A percentile compares a stretch with the other conserved stretches of the same genome.
Conservation (phyloP, 805 yeast genomes). For the Isabelozyma gotoi region DNA sequence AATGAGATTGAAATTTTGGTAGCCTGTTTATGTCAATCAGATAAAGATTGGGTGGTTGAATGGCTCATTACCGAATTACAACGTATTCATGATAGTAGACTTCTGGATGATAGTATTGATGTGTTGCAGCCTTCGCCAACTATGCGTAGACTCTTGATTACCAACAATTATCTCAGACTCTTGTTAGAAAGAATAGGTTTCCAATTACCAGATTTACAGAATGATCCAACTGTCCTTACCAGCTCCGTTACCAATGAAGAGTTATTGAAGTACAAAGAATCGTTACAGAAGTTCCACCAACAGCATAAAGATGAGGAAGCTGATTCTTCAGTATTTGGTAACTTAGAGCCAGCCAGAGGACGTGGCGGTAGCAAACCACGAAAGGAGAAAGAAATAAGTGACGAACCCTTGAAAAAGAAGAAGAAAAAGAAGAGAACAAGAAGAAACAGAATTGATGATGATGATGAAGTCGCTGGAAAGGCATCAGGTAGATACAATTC, state of each 20-base stretch:
- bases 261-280: not conserved
- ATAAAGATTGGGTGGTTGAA: constrained; percentile 41
- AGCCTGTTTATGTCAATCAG: constrained; percentile 47
- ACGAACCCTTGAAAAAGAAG: constrained; percentile 5
- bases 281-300: not conserved
- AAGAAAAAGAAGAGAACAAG: constrained; percentile 1
- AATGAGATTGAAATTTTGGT: constrained; percentile 52
- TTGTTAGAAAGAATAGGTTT: constrained; percentile 49
- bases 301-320: not conserved
- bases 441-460: constrained; percentile 20
- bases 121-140: constrained; percentile 14
- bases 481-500: not conserved
- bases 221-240: constrained; percentile 1
- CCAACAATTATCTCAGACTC: constrained; percentile 50
- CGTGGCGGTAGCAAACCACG: constrained; percentile 6
- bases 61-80: constrained; percentile 42
- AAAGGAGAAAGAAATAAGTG: constrained; percentile 7
- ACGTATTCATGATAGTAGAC: constrained; percentile 23
- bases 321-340: constrained; percentile 19
- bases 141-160: constrained; percentile 33
- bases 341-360: constrained; percentile 36
- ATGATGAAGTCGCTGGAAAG: constrained; percentile 7
- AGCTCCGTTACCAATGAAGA: not conserved
- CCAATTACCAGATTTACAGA: constrained; percentile 31
- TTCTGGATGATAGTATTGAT: constrained; percentile 10